Evolutionary conservation across 495 filamentous ascomycete species (phyloP), one percentile per base, ranked within the genome.

Genomic region (Penicillium manginii): DNA sequence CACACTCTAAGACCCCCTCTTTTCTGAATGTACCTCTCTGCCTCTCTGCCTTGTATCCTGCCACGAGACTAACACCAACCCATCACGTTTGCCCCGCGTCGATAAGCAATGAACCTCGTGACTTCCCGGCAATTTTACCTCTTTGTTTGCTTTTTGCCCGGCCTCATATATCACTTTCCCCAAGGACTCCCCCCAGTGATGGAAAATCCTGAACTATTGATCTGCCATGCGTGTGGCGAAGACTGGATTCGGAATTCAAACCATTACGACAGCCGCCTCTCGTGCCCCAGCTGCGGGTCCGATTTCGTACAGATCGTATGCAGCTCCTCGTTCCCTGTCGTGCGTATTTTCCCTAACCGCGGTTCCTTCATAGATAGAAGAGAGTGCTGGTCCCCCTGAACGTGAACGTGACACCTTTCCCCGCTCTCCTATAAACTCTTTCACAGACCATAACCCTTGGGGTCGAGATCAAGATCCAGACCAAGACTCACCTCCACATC

Each of bases 231-330:
- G 33, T 98, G 94, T 78, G 63, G 81, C 37, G 78, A 88, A 46
- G 88, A 96, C 63, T 97, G 91, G 91, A 12, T 47, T 22, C 45
- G 45, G 6, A 21, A 26, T 22, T 87, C 84, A 58, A 78, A 83
- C 52, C 84, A 90, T 14, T 31, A 39, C 63, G 81, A 88, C 54
- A 76, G 81, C 60, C 83, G 81, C 33, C 72, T 96, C 50, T 71
- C 69, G 12, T 98, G 94, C 60, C 92, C 93, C n/a, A 66, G 73
- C 8, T 98, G 94, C 67, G 57, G 79, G 12, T 83, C 84, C n/a
- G 90, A 96, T 6, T 86, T 90, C 68, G 89, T 84, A 7, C 91
- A 98, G 75, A 93, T 97, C 57, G 93, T 78, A 69, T 32, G 71
- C 63, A 21, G 12, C 18, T 49, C 46, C 45, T 47, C 45, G 45